Conservation (phyloP, 306 rosid genomes). For the Alnus glutinosa region DNA sequence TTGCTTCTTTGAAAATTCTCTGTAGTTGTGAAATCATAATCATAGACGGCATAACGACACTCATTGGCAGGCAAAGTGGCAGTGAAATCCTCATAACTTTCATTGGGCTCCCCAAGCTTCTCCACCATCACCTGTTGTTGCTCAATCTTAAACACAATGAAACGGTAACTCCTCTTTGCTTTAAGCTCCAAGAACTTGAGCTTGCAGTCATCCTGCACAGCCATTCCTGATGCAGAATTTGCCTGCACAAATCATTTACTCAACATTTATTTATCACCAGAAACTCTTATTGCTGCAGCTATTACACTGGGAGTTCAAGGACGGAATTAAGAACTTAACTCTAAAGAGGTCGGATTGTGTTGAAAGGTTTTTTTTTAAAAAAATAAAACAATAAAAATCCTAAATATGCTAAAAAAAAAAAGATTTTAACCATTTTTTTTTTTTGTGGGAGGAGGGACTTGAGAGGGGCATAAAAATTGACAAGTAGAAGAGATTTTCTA, state of each 20-base stretch:
- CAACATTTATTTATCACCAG: neutral
- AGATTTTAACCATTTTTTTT: no score
- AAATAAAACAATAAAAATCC: no score
- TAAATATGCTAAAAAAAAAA: no score
- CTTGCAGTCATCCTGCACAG: conserved; percentile 85
- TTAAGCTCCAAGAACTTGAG: conserved; percentile 72
- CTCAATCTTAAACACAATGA: conserved; percentile 72
- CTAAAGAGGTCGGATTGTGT: no score
- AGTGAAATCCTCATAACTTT: conserved; percentile 60
- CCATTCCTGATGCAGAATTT: conserved; percentile 88
- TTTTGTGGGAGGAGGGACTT: no score
- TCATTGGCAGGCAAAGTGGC: conserved; percentile 76
- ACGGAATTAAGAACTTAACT: no score
- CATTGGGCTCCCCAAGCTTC: conserved; percentile 53
- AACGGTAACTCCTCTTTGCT: conserved; percentile 69
- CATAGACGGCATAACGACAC: conserved; percentile 87
- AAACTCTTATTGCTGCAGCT: neutral
- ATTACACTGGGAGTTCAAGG: no score
- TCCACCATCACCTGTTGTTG: conserved; percentile 65
- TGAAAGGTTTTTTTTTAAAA: no score
- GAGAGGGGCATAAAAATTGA: no score
- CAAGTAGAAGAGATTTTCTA: neutral
- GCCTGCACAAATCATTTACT: conserved; percentile 44
- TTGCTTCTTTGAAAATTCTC: conserved; percentile 96
- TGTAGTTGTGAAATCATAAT: conserved; percentile 68